Evolutionary conservation across 148 eudicot species (phyloP).

Genomic region (Chenopodium suecicum): DNA sequence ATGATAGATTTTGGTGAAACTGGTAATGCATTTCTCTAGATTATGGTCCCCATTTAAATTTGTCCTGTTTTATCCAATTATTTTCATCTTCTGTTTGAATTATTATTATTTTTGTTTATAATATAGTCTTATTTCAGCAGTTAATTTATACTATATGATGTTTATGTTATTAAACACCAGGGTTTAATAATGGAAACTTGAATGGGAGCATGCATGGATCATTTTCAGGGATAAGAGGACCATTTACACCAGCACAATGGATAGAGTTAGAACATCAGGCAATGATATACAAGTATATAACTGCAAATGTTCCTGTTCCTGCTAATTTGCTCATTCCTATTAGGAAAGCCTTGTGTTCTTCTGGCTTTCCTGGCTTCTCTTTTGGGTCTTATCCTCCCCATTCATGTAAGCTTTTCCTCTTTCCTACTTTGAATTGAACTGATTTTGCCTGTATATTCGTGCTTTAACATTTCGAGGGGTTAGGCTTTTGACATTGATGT

Average conservation of each 20-base stretch:
- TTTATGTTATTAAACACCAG: slow-evolving; percentile 18
- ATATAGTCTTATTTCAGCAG: not conserved
- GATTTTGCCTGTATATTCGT: not conserved
- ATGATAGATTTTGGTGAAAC: slow-evolving; percentile 2
- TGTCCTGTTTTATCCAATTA: slow-evolving; percentile 5
- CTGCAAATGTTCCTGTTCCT: slow-evolving; percentile 80
- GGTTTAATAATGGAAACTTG: slow-evolving; percentile 43
- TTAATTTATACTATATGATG: slow-evolving; percentile 1
- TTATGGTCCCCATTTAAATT: slow-evolving; percentile 21
- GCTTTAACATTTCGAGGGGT: not conserved
- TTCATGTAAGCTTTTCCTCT: slow-evolving; percentile 47
- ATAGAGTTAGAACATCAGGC: slow-evolving; percentile 90
- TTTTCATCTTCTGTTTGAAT: not conserved
- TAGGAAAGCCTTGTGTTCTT: slow-evolving; percentile 53
- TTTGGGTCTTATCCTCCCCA: slow-evolving; percentile 61
- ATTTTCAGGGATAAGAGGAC: slow-evolving; percentile 53
- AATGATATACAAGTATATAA: slow-evolving; percentile 73
- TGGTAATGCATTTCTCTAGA: slow-evolving; percentile 23
- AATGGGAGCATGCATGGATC: slow-evolving; percentile 48
- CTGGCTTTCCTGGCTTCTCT: slow-evolving; percentile 52
- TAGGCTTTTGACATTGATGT: not conserved
- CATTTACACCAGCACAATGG: slow-evolving; percentile 89
- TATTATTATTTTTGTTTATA: not conserved
- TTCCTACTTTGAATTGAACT: not conserved
- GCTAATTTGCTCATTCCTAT: slow-evolving; percentile 69